Percentiles rank a stretch among this genome's conserved stretches.
These are phyloP conservation scores for Plasmodium inui DNA, from an alignment of 169 alveolate species.

Conservation along the genomic window DNA sequence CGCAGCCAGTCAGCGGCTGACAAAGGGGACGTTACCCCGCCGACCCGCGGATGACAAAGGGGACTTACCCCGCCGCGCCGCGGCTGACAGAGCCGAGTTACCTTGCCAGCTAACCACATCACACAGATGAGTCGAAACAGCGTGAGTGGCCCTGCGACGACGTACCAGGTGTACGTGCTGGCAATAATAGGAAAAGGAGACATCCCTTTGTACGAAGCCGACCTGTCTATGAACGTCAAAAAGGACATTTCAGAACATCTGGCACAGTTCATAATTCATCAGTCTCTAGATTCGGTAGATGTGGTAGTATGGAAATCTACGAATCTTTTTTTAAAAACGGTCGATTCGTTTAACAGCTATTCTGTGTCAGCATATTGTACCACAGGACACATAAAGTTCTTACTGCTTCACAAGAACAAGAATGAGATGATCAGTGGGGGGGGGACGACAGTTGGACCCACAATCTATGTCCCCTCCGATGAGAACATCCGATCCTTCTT, in stretches of 20 bases:
- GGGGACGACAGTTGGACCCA: background rate
- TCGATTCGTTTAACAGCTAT: conserved; percentile 89
- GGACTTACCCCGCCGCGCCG: no score
- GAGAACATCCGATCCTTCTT: conserved; percentile 87
- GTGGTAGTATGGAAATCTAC: conserved; percentile 86
- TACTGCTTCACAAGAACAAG: conserved; percentile 85
- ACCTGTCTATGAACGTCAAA: conserved; percentile 88
- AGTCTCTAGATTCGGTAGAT: conserved; percentile 90
- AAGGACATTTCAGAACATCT: conserved; percentile 90
- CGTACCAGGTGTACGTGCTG: conserved; percentile 82
- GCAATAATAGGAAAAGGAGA: conserved; percentile 92
- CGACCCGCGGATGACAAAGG: no score
- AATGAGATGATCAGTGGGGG: conserved; percentile 13
- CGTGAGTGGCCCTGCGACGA: background rate
- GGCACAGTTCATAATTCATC: conserved; percentile 90
- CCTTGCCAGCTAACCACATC: background rate
- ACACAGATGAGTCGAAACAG: conserved; percentile 15
- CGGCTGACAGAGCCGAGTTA: background rate
- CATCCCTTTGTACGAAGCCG: conserved; percentile 90
- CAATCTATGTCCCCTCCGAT: conserved; percentile 80
- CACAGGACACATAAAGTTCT: conserved; percentile 85
- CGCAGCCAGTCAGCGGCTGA: no score
- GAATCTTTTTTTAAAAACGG: conserved; percentile 85
- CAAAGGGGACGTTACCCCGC: no score
- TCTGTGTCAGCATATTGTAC: conserved; percentile 92